Evolutionary conservation across 2,329 filamentous ascomycete species (phyloP), one percentile per base, ranked within the genome.

Genomic region (Cladophialophora bantiana): DNA sequence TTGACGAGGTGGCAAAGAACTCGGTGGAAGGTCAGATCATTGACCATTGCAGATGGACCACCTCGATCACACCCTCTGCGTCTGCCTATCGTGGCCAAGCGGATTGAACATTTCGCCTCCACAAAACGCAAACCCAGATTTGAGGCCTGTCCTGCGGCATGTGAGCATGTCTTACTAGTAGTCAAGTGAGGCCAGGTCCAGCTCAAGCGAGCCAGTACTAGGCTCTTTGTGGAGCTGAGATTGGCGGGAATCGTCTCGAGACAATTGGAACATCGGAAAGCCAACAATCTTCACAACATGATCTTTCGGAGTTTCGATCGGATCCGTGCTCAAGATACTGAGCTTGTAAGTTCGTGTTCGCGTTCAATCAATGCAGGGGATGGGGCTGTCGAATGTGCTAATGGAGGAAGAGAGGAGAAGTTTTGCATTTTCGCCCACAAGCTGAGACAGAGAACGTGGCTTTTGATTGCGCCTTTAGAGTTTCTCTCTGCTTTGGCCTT

Each of bases 401-500:
- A 26, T 50, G 45, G 10, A 26, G 18, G 45, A n/a, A 50, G 31
- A 13, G 57, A 36, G 13, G 31, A 12, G 38, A 20, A 18, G 18
- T 36, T n/a, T 20, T 59, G 38, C 18, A 26, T 20, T 13, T 38
- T 52, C 32, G 15, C 20, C 20, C 20, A 18, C 48, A 34, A 26
- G 59, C n/a, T 61, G 45, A 54, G 6, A 10, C 20, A 26, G 57
- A 34, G 31, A n/a, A 38, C 32, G 32, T 20, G 59, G 6, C 45
- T n/a, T 53, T 18, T 15, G 18, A n/a, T 58, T 58, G 35, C 15
- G 5, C 18, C 26, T 26, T 26, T 26, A 18, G 26, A 20, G 34
- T 15, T 31, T n/a, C 34, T 48, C 7, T 15, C 35, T 32, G 42
- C 7, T 26, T 9, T 26, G 59, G 58, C 42, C 64, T 59, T 62